Conservation (phyloP, 164 flowering plant genomes). For the Vitis amurensis region DNA sequence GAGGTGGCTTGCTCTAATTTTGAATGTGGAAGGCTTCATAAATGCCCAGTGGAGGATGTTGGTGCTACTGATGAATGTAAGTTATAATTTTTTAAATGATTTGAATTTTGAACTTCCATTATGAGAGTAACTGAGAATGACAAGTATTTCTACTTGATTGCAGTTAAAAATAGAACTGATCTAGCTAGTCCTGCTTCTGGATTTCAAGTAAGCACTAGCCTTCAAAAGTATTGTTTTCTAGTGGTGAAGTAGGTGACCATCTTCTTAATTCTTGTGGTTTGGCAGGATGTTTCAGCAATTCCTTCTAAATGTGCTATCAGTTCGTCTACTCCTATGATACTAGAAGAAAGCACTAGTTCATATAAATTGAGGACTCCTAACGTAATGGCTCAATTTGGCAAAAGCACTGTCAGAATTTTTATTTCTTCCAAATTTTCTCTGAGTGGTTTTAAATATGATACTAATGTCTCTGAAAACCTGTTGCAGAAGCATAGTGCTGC, state of each 20-base stretch:
- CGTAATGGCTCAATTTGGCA: conserved; percentile 20
- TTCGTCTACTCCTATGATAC: conserved; percentile 35
- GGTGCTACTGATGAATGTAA: conserved; percentile 62
- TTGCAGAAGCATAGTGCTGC: conserved; percentile 15
- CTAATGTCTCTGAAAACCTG: conserved; percentile 27
- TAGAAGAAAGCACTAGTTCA: conserved; percentile 71
- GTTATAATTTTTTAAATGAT: conserved; percentile 18
- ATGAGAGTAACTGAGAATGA: not conserved
- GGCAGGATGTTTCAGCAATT: conserved; percentile 44
- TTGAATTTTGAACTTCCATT: conserved; percentile 15
- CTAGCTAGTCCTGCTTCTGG: conserved; percentile 15
- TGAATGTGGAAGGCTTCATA: conserved; percentile 17
- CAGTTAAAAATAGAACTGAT: conserved; percentile 37
- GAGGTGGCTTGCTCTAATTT: conserved; percentile 23
- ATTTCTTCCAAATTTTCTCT: conserved; percentile 29
- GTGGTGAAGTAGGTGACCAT: conserved; percentile 1
- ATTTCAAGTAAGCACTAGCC: conserved; percentile 40
- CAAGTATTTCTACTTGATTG: conserved; percentile 11
- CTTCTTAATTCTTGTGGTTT: conserved; percentile 12
- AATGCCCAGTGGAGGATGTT: conserved; percentile 31
- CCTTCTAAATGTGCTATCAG: conserved; percentile 32
- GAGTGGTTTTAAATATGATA: conserved; percentile 32
- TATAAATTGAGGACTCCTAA: conserved; percentile 44
- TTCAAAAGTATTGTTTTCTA: not conserved
- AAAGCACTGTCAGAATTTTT: conserved; percentile 24